A percentile compares a stretch with the other conserved stretches of the same genome.
These are phyloP conservation scores for Thermoascus crustaceus DNA, from an alignment of 2,329 filamentous ascomycete genomes.

Conservation along the genomic window DNA sequence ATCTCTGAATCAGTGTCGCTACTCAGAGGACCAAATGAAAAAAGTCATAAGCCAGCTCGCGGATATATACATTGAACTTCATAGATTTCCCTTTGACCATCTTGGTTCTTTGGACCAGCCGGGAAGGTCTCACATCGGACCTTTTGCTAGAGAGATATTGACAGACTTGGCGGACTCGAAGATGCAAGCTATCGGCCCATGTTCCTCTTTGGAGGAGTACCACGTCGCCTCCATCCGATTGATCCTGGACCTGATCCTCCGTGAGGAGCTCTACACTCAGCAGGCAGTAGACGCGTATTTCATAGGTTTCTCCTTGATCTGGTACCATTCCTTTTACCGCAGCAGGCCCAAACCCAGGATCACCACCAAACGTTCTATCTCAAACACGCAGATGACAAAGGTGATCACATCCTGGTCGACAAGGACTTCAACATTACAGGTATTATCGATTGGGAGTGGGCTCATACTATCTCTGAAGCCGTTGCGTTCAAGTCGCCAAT, in stretches of 20 bases:
- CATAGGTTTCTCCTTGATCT: constrained; percentile 37
- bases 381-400: constrained; percentile 44
- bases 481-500: constrained; percentile 39
- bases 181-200: constrained; percentile 26
- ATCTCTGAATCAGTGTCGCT: constrained; percentile 30
- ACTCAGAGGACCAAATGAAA: constrained; percentile 23
- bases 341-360: constrained; percentile 6
- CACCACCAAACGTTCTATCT: constrained; percentile 34
- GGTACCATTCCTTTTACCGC: too few relatives aligned
- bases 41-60: constrained; percentile 33
- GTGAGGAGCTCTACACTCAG: constrained; percentile 30
- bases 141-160: constrained; percentile 33
- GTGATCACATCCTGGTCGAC: constrained; percentile 42
- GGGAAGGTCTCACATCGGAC: constrained; percentile 24
- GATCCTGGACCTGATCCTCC: constrained; percentile 32
- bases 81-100: constrained; percentile 27
- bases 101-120: too few relatives aligned
- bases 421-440: constrained; percentile 40
- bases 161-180: constrained; percentile 22
- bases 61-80: constrained; percentile 33
- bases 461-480: constrained; percentile 24
- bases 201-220: constrained; percentile 29
- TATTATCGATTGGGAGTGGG: constrained; percentile 44
- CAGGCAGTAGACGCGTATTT: constrained; percentile 28
- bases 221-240: constrained; percentile 24